phyloP scores from a whole-genome alignment of 371 early-diverging fungal species.

The Chytridium lagenaria region DNA sequence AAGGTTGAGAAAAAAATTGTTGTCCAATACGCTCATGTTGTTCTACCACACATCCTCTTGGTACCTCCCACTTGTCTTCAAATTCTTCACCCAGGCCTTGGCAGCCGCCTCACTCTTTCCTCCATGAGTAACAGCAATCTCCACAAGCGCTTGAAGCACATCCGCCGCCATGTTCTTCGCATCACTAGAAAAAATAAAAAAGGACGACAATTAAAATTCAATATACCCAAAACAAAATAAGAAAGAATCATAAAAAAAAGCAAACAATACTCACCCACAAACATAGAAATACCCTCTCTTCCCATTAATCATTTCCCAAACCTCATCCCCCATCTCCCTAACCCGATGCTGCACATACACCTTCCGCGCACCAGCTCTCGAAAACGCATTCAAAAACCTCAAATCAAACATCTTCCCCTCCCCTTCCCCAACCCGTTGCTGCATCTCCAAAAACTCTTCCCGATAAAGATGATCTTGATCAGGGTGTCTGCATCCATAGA shows the following conservation, averaged over 20 bases:
- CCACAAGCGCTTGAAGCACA: constrained; percentile 73
- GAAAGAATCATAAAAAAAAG: neutral
- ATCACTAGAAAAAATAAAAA: constrained; percentile 59
- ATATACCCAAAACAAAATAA: neutral
- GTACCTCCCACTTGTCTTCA: constrained; percentile 82
- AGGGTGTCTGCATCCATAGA: constrained; percentile 88
- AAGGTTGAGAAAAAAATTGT: neutral
- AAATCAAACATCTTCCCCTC: constrained; percentile 41
- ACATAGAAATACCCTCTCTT: constrained; percentile 85
- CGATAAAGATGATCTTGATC: constrained; percentile 85
- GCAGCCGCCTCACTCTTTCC: constrained; percentile 73
- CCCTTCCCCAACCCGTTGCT: constrained; percentile 27
- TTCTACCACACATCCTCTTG: constrained; percentile 92
- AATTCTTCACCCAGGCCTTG: constrained; percentile 78
- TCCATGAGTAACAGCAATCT: constrained; percentile 73
- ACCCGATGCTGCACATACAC: constrained; percentile 89
- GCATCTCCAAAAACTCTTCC: constrained; percentile 70
- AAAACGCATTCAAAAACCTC: constrained; percentile 74
- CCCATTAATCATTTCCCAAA: constrained; percentile 79
- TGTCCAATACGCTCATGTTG: neutral
- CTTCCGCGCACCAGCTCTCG: constrained; percentile 74
- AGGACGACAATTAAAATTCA: neutral
- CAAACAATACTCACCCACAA: constrained; percentile 67
- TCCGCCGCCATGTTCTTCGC: constrained; percentile 96
- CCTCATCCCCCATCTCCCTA: constrained; percentile 61